Conservation (phyloP, 495 filamentous ascomycete genomes). For the Penicillium turbatum region DNA sequence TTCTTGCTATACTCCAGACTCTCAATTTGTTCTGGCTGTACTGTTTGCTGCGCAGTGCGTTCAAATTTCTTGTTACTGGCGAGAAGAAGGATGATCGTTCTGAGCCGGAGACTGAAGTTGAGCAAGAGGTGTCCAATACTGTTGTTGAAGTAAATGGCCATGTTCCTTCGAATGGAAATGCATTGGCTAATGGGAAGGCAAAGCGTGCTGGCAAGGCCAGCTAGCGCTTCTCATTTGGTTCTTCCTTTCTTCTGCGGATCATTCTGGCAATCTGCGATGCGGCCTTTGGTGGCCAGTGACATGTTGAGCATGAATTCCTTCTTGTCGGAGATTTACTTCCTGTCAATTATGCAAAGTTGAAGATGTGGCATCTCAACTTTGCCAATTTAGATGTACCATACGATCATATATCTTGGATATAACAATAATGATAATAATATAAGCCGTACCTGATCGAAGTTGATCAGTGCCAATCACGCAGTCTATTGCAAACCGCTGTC, state of each 20-base stretch:
- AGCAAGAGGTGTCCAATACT: neutral
- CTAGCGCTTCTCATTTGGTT: neutral
- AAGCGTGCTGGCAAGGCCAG: neutral
- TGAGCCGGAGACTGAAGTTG: slow-evolving; percentile 13
- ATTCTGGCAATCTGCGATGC: too few relatives aligned
- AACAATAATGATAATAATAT: neutral
- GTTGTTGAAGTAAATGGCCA: neutral
- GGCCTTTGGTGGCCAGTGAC: too few relatives aligned
- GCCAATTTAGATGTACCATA: neutral
- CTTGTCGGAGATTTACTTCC: too few relatives aligned
- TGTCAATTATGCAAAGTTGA: too few relatives aligned
- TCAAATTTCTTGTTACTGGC: slow-evolving; percentile 19
- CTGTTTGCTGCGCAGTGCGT: slow-evolving; percentile 53
- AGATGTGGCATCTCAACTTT: neutral
- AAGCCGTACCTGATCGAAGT: too few relatives aligned
- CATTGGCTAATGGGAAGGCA: neutral
- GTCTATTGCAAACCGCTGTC: neutral
- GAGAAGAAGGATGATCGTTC: slow-evolving; percentile 30
- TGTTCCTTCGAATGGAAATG: neutral
- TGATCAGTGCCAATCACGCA: neutral
- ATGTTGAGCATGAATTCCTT: too few relatives aligned
- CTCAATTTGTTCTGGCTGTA: slow-evolving; percentile 79
- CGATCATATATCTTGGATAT: neutral
- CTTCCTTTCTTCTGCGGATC: too few relatives aligned
- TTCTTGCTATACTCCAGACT: slow-evolving; percentile 64